phyloP scores from a whole-genome alignment of 2,329 filamentous ascomycete genomes.

The Didymella glomerata region DNA sequence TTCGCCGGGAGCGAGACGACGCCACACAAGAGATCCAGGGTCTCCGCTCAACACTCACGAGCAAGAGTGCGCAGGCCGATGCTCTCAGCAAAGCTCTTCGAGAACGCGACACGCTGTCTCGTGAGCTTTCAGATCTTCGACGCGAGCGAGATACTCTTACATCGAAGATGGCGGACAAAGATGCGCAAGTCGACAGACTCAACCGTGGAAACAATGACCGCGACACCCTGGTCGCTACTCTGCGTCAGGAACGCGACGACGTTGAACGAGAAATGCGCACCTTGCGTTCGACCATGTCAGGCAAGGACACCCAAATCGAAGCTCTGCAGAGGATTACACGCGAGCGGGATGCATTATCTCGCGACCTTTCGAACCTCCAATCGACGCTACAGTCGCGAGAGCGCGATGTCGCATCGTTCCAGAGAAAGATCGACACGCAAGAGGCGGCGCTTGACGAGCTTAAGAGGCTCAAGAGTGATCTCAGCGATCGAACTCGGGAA shows the following conservation, averaged over 20 bases:
- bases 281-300: constrained; percentile 39
- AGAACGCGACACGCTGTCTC: constrained; percentile 40
- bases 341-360: constrained; percentile 43
- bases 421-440: constrained; percentile 46
- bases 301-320: constrained; percentile 47
- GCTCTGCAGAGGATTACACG: constrained; percentile 47
- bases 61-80: constrained; percentile 43
- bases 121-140: constrained; percentile 42
- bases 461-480: constrained; percentile 38
- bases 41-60: constrained; percentile 40
- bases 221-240: constrained; percentile 39
- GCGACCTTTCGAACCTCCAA: constrained; percentile 43
- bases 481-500: constrained; percentile 47
- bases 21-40: constrained; percentile 44
- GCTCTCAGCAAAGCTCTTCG: constrained; percentile 41
- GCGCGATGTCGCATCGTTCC: constrained; percentile 40
- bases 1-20: constrained; percentile 45
- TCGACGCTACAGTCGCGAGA: constrained; percentile 45
- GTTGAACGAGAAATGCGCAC: constrained; percentile 36
- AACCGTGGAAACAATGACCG: constrained; percentile 41
- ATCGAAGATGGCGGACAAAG: constrained; percentile 40
- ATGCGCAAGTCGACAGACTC: constrained; percentile 43
- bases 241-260: constrained; percentile 40
- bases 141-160: constrained; percentile 42
- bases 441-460: constrained; percentile 42